phyloP scores from a whole-genome alignment of 2,329 filamentous ascomycete species.

The Stagonosporopsis tanaceti region DNA sequence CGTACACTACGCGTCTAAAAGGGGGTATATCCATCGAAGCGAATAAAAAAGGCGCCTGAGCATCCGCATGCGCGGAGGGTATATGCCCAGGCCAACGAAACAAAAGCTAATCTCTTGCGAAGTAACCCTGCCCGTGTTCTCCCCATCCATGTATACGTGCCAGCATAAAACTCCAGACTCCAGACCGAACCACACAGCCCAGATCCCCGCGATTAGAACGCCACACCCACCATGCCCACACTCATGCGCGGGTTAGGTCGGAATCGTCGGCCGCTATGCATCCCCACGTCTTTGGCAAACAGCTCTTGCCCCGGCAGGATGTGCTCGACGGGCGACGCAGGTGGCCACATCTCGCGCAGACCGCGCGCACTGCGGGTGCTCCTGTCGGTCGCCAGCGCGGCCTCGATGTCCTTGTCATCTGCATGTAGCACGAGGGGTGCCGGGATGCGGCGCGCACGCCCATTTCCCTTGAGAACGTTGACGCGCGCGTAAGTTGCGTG shows the following conservation, averaged over 20 bases:
- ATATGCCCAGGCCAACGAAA: conserved; percentile 2
- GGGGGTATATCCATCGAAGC: conserved; percentile 21
- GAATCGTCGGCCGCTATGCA: conserved; percentile 21
- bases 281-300: conserved; percentile 27
- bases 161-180: background rate
- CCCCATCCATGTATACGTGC: conserved; percentile 5
- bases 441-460: conserved; percentile 39
- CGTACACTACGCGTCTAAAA: background rate
- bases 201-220: conserved; percentile 32
- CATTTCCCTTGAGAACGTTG: conserved; percentile 30
- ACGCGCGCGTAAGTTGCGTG: conserved; percentile 22
- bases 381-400: conserved; percentile 22
- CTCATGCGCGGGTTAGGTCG: conserved; percentile 27
- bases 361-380: conserved; percentile 30
- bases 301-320: conserved; percentile 46
- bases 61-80: conserved; percentile 18
- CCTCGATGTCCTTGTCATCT: conserved; percentile 32
- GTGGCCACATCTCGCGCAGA: conserved; percentile 35
- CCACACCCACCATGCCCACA: conserved; percentile 44
- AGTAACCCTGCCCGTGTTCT: background rate
- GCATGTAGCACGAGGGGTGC: conserved; percentile 33
- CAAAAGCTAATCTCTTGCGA: background rate
- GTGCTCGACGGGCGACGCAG: conserved; percentile 36
- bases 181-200: too few relatives aligned
- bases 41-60: conserved; percentile 4